Conservation (phyloP, 129 eudicot genomes). For the Glebionis coronaria region DNA sequence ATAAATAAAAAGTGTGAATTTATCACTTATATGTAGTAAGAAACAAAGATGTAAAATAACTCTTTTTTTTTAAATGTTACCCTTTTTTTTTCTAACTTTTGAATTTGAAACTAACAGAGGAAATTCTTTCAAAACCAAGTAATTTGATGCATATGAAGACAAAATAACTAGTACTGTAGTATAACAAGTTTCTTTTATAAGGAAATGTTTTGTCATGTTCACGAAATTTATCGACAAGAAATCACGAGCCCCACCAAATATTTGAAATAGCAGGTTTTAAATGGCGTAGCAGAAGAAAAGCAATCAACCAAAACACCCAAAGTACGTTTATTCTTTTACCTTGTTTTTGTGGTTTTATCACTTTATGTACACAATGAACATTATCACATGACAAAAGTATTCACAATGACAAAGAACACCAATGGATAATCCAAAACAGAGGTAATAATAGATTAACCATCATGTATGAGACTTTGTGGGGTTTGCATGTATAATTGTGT, state of each 20-base stretch:
- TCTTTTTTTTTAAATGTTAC: background rate
- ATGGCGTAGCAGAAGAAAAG: slow-evolving; percentile 18
- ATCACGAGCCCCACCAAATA: slow-evolving; percentile 29
- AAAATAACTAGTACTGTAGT: slow-evolving; percentile 10
- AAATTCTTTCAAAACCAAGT: background rate
- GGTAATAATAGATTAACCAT: too few relatives aligned
- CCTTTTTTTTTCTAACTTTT: background rate
- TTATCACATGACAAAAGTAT: too few relatives aligned
- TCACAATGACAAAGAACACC: too few relatives aligned
- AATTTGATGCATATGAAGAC: slow-evolving; percentile 14
- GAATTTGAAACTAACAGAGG: background rate
- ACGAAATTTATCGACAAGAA: slow-evolving; percentile 19
- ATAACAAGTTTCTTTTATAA: slow-evolving; percentile 16
- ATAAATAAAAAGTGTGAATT: too few relatives aligned
- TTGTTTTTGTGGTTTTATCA: background rate
- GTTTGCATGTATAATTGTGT: slow-evolving; percentile 9
- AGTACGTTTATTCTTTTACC: background rate
- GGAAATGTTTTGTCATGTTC: slow-evolving; percentile 16
- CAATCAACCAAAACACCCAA: background rate
- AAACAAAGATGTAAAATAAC: too few relatives aligned
- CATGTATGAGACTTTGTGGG: too few relatives aligned
- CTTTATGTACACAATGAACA: too few relatives aligned
- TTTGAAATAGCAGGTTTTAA: slow-evolving; percentile 20
- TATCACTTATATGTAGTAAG: too few relatives aligned
- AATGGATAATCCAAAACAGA: too few relatives aligned